A percentile compares a stretch with the other conserved stretches of the same genome.
Conservation (phyloP, 2,329 filamentous ascomycete genomes). For the Aureobasidium sp. region DNA sequence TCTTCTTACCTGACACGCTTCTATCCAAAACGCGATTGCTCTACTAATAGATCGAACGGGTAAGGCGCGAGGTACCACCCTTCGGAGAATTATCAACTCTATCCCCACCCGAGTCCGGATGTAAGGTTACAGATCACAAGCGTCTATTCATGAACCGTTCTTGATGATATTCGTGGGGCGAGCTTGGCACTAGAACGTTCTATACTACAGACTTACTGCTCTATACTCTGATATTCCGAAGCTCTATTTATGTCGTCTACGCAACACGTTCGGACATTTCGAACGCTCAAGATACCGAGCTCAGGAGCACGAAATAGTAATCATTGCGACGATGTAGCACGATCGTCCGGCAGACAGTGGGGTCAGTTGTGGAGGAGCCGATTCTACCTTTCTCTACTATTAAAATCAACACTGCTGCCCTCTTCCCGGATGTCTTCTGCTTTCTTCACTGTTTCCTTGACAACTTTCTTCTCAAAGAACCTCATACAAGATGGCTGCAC, state of each 20-base stretch:
- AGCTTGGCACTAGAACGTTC: background rate
- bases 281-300: background rate
- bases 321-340: constrained; percentile 1
- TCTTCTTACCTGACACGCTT: background rate
- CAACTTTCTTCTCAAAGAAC: background rate
- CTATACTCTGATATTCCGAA: background rate
- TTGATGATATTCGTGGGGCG: background rate
- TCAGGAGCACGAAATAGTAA: background rate
- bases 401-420: background rate
- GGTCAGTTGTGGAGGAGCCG: background rate
- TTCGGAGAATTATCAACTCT: constrained; percentile 11
- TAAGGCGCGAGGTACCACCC: background rate
- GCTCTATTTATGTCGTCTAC: background rate
- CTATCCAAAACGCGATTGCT: background rate
- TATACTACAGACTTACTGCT: background rate
- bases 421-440: background rate
- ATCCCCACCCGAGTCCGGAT: background rate
- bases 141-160: background rate
- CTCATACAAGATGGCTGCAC: constrained; percentile 32
- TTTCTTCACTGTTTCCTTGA: background rate
- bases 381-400: background rate
- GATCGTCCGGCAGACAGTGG: background rate
- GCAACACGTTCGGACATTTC: constrained; percentile 1
- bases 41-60: background rate
- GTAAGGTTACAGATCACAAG: background rate